phyloP scores from a whole-genome alignment of 345 rosid species.

The Arabidopsis thaliana region DNA sequence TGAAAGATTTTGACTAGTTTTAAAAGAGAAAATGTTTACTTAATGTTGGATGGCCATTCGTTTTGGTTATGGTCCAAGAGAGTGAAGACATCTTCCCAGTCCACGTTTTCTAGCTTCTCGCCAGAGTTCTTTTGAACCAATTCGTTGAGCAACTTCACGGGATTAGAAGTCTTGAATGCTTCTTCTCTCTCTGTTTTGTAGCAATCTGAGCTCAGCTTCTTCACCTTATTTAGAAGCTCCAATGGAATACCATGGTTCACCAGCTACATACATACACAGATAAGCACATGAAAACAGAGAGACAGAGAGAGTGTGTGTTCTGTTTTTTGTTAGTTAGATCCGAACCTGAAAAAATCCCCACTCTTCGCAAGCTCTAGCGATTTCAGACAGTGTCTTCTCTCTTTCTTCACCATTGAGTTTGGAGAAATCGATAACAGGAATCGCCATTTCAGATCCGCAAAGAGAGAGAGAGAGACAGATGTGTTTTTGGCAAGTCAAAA shows the following conservation, averaged over 20 bases:
- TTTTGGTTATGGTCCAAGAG: slow-evolving; percentile 55
- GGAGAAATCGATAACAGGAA: slow-evolving; percentile 93
- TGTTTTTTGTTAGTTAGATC: not conserved
- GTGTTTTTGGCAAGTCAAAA: not conserved
- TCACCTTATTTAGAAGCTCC: slow-evolving; percentile 76
- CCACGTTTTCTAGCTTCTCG: slow-evolving; percentile 65
- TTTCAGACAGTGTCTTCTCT: slow-evolving; percentile 63
- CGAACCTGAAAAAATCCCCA: slow-evolving; percentile 97
- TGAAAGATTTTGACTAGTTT: not conserved
- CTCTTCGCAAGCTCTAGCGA: slow-evolving; percentile 78
- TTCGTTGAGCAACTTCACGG: slow-evolving; percentile 57
- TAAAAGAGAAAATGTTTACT: slow-evolving; percentile 47
- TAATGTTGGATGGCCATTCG: slow-evolving; percentile 70
- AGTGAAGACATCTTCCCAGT: slow-evolving; percentile 89
- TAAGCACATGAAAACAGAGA: not conserved
- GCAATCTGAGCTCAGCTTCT: slow-evolving; percentile 62
- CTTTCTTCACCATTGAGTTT: slow-evolving; percentile 74
- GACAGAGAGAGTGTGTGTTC: not conserved
- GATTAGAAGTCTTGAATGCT: slow-evolving; percentile 59
- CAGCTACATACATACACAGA: slow-evolving; percentile 49
- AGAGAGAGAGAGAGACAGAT: slow-evolving; percentile 6
- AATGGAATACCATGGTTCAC: slow-evolving; percentile 82
- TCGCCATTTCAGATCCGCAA: slow-evolving; percentile 59
- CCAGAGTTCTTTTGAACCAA: slow-evolving; percentile 47
- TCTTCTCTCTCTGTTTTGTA: slow-evolving; percentile 75